Percentiles rank a stretch among this genome's conserved stretches.
Conservation (phyloP, 176 grass and related monocot genomes). For the Avena atlantica region DNA sequence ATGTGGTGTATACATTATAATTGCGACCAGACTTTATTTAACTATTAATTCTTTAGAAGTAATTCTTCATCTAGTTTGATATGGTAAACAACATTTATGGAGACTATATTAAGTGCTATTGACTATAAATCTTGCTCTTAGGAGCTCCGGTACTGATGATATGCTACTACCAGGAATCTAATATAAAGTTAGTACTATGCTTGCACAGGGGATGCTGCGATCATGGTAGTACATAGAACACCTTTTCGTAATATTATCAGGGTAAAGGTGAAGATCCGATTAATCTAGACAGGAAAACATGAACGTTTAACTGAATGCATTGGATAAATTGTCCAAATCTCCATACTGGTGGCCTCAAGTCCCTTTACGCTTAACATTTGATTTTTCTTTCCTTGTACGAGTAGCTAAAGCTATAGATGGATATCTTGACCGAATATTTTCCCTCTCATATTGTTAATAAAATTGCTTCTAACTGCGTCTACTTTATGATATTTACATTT, state of each 20-base stretch:
- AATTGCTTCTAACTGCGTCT: conserved; percentile 47
- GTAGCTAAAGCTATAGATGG: conserved; percentile 41
- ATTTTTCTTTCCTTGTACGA: background rate
- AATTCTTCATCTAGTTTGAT: conserved; percentile 37
- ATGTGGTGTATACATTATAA: conserved; percentile 49
- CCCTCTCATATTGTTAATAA: conserved; percentile 47
- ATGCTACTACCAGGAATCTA: conserved; percentile 9
- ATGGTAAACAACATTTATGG: background rate
- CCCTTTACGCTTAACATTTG: conserved; percentile 38
- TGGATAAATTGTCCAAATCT: conserved; percentile 15
- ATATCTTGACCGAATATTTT: conserved; percentile 29
- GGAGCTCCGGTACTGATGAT: background rate
- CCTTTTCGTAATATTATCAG: background rate
- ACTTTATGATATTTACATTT: conserved; percentile 70
- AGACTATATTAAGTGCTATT: conserved; percentile 1
- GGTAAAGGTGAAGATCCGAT: conserved; percentile 9
- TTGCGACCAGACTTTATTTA: conserved; percentile 15
- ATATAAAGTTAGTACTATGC: background rate
- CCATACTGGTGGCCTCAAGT: conserved; percentile 21
- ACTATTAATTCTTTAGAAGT: conserved; percentile 31
- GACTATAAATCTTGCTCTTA: background rate
- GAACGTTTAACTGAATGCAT: conserved; percentile 20
- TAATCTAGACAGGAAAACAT: conserved; percentile 10
- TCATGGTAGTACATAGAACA: background rate
- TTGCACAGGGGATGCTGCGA: background rate